These are phyloP conservation scores for Irpex lacteus DNA, from an alignment of 1,284 basidiomycete genomes.

Conservation along the genomic window DNA sequence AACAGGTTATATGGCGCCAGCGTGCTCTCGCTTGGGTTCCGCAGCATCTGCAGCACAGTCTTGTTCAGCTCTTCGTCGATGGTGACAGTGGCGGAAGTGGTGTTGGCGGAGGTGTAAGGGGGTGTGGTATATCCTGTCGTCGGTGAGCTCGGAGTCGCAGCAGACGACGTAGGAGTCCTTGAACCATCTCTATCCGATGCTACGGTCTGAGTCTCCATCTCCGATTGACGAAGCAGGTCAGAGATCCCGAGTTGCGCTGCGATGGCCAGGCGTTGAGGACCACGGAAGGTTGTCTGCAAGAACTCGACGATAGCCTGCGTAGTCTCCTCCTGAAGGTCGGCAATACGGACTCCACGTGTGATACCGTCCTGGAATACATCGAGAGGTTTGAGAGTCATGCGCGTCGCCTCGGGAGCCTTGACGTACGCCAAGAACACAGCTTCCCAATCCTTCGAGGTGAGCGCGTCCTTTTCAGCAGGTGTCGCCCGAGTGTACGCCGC, in stretches of 20 bases:
- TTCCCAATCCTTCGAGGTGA: neutral
- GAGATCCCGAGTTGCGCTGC: conserved; percentile 1
- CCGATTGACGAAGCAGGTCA: neutral
- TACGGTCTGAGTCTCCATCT: neutral
- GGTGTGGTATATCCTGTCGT: conserved; percentile 3
- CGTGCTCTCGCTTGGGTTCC: conserved; percentile 22
- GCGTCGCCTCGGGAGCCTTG: neutral
- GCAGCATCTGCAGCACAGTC: conserved; percentile 39
- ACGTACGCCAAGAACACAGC: neutral
- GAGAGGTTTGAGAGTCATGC: neutral
- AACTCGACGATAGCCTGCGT: neutral
- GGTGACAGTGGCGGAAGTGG: conserved; percentile 10
- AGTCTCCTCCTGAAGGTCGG: neutral
- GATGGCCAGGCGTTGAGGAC: neutral
- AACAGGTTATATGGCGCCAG: conserved; percentile 37
- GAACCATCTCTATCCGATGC: neutral
- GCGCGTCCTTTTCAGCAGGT: conserved; percentile 3
- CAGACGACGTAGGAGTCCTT: neutral
- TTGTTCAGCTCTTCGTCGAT: conserved; percentile 34
- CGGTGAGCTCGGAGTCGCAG: neutral
- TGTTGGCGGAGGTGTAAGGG: too few species aligned
- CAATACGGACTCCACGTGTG: neutral
- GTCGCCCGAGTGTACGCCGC: neutral
- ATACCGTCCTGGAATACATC: neutral
- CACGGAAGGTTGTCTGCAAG: neutral